phyloP scores from a whole-genome alignment of 2,329 filamentous ascomycete genomes.

The Fusarium torulosum region DNA sequence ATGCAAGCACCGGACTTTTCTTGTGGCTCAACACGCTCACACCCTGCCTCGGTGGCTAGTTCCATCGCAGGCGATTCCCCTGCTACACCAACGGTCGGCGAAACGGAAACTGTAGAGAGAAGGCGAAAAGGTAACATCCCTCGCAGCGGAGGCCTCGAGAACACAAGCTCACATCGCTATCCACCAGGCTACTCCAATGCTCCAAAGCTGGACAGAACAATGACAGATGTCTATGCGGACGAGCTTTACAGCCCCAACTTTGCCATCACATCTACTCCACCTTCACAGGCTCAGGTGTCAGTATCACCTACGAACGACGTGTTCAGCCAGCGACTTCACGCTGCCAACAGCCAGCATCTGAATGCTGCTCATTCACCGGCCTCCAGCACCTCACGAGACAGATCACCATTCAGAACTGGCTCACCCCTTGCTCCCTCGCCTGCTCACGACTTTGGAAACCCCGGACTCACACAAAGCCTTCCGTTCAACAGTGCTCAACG shows the following conservation, averaged over 20 bases:
- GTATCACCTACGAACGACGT: conserved; percentile 68
- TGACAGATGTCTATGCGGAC: conserved; percentile 87
- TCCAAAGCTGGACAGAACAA: conserved; percentile 86
- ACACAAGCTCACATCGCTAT: conserved; percentile 69
- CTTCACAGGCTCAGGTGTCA: conserved; percentile 60
- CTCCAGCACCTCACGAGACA: conserved; percentile 68
- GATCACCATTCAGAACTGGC: conserved; percentile 84
- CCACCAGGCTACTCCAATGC: conserved; percentile 64
- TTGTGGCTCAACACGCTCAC: conserved; percentile 58
- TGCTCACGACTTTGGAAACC: conserved; percentile 57
- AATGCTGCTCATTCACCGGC: conserved; percentile 67
- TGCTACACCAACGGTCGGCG: conserved; percentile 65
- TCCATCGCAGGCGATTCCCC: conserved; percentile 70
- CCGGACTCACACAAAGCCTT: conserved; percentile 36
- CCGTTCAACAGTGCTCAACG: conserved; percentile 68
- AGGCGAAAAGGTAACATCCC: conserved; percentile 66
- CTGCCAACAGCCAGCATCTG: conserved; percentile 80
- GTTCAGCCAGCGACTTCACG: conserved; percentile 81
- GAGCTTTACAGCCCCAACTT: conserved; percentile 84
- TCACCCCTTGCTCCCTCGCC: conserved; percentile 69
- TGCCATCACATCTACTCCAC: conserved; percentile 68
- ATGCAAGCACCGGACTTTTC: conserved; percentile 62
- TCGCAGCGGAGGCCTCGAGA: conserved; percentile 8
- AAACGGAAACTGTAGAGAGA: conserved; percentile 63
- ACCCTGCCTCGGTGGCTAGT: conserved; percentile 69